Base-by-base conservation (phyloP, 305 asterid genomes). In the Rubia tinctorum region DNA sequence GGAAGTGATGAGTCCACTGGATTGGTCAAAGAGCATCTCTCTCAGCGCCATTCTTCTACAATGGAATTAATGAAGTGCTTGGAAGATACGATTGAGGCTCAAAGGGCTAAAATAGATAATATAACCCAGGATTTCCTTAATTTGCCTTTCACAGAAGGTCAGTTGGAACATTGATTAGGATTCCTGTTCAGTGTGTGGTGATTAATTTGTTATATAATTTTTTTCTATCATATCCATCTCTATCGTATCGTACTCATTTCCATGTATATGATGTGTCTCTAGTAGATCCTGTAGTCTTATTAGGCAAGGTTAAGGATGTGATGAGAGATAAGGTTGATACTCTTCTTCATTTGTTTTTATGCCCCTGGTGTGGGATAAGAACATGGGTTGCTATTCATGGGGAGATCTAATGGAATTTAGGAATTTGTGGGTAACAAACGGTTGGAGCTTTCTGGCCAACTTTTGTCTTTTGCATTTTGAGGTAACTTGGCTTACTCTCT, bases 381-480 rank as follows among this genome's bases (percentile, higher is more conserved):
- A 27, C 20, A 39, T 6, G 43, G 64, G 8, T 11, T 5, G 0
- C 27, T 22, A 44, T 63, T 63, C 40, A 13, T 25, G 67, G n/a
- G 67, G 71, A 62, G 61, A 79, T 61, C 13, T 42, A 68, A 65
- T 59, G 64, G 15, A 59, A 5, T 11, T 25, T 20, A 11, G 22
- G 14, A 15, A 49, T 67, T 67, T 77, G 43, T 65, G 73, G 99
- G 99, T 77, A 95, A 92, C 86, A 95, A 95, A 82, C 88, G 99
- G 73, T 74, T 95, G 83, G 99, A 95, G 83, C 89, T 95, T 18
- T 92, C 99, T 55, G 99, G 97, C 72, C 98, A 95, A 80, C 71
- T 92, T 73, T 76, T 95, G 70, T 84, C 98, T 69, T 73, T 95
- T n/a, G 79, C 96, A 92, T 75, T 95, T 92, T 85, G 99, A 95